A percentile compares a stretch with the other conserved stretches of the same genome.
phyloP scores from a whole-genome alignment of 192 early-diverging fungal species.

The Dimargaris xerosporica region DNA sequence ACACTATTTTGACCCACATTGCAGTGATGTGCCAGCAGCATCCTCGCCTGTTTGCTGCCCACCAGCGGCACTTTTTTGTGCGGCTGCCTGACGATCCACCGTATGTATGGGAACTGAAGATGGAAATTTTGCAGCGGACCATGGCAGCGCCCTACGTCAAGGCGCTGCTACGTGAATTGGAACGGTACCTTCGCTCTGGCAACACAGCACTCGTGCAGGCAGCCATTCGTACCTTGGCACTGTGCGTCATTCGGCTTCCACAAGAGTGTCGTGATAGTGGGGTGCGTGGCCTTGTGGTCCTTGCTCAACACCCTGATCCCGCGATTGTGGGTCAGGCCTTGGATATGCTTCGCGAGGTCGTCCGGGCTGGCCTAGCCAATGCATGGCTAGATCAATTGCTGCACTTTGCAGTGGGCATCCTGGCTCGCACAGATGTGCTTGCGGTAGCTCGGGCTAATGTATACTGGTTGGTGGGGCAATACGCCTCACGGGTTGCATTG shows the following conservation, averaged over 20 bases:
- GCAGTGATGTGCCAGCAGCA: constrained; percentile 48
- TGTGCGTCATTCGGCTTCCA: constrained; percentile 38
- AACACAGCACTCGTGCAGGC: constrained; percentile 48
- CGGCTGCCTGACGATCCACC: constrained; percentile 51
- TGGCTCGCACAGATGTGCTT: not conserved
- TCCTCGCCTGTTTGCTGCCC: constrained; percentile 53
- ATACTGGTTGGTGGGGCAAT: constrained; percentile 75
- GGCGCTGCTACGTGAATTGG: constrained; percentile 56
- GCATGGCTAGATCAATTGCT: not conserved
- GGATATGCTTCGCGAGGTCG: constrained; percentile 1
- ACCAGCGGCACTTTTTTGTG: constrained; percentile 68
- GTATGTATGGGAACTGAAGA: constrained; percentile 65
- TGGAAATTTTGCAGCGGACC: constrained; percentile 64
- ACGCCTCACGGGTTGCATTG: constrained; percentile 41
- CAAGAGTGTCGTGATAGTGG: constrained; percentile 9
- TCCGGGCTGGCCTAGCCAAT: not conserved
- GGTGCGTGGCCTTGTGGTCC: constrained; percentile 5
- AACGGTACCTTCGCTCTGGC: constrained; percentile 24
- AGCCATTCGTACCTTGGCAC: constrained; percentile 45
- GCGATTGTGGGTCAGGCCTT: not conserved
- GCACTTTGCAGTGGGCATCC: not conserved
- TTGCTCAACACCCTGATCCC: constrained; percentile 1
- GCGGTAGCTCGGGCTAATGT: constrained; percentile 61
- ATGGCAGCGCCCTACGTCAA: constrained; percentile 50
- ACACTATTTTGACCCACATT: constrained; percentile 62